A percentile compares a stretch with the other conserved stretches of the same genome.
Evolutionary conservation across 1,284 basidiomycete species (phyloP).

Genomic region (Sporisorium iseilematis-ciliati): DNA sequence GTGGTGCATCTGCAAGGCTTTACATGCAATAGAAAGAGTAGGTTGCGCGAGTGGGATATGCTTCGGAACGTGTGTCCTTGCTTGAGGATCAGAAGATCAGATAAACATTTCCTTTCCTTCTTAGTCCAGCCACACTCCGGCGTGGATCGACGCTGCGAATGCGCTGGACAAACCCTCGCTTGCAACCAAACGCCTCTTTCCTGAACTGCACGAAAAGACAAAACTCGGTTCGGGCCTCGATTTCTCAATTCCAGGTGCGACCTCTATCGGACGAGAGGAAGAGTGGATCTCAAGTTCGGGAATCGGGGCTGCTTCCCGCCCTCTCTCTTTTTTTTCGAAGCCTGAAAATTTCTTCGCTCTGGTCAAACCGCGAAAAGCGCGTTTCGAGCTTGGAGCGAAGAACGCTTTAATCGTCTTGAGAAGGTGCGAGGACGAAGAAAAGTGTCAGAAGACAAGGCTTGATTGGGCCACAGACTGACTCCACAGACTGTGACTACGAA

Average conservation of each 20-base stretch:
- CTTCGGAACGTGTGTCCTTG: neutral
- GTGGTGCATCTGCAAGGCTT: neutral
- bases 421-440: too few relatives aligned
- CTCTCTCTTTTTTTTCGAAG: too few relatives aligned
- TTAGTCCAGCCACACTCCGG: neutral
- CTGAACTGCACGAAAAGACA: neutral
- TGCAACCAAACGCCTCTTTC: neutral
- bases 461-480: constrained; percentile 2
- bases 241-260: neutral
- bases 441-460: neutral
- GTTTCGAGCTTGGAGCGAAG: too few relatives aligned
- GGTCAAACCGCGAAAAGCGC: too few relatives aligned
- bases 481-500: neutral
- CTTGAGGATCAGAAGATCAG: constrained; percentile 3
- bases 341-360: too few relatives aligned
- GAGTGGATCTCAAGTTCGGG: too few relatives aligned
- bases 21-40: neutral
- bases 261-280: neutral
- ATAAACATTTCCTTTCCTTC: neutral
- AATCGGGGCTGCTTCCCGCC: too few relatives aligned
- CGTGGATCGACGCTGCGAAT: constrained; percentile 1
- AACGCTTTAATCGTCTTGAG: too few relatives aligned
- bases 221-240: neutral
- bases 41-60: neutral
- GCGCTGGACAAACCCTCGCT: constrained; percentile 6